Percentiles rank a stretch among this genome's conserved stretches.
These are phyloP conservation scores for Arctium minus DNA, from an alignment of 129 eudicot genomes.

Conservation along the genomic window DNA sequence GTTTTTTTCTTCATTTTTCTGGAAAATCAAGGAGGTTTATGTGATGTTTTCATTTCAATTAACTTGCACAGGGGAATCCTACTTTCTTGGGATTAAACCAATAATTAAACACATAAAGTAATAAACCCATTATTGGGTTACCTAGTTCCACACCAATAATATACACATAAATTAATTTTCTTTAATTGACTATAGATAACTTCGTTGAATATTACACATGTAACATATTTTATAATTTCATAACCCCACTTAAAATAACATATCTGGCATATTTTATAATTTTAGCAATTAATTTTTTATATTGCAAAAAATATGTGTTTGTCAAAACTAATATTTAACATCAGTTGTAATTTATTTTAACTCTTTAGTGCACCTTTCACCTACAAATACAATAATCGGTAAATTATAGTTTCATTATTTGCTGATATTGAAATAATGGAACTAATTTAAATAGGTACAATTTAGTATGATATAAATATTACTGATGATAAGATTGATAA, in stretches of 20 bases:
- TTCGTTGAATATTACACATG: neutral
- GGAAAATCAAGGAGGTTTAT: neutral
- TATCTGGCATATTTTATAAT: too few relatives aligned
- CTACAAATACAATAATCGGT: too few relatives aligned
- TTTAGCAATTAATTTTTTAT: neutral
- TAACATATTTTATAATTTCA: neutral
- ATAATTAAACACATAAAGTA: neutral
- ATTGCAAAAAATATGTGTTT: neutral
- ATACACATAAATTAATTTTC: neutral
- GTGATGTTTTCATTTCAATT: neutral
- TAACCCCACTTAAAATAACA: too few relatives aligned
- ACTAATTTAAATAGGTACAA: too few relatives aligned
- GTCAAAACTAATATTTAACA: neutral
- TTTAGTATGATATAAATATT: too few relatives aligned
- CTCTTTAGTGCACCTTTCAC: too few relatives aligned
- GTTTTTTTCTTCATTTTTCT: neutral
- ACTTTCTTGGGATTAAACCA: neutral
- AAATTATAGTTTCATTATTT: too few relatives aligned
- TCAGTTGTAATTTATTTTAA: too few relatives aligned
- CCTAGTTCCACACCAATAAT: neutral
- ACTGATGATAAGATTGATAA: too few relatives aligned
- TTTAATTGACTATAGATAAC: neutral
- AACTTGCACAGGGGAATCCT: neutral
- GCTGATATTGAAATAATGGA: too few relatives aligned
- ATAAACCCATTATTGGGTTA: neutral